phyloP scores from a whole-genome alignment of 108 stramenopile genomes.

The Nitzschia inconspicua region DNA sequence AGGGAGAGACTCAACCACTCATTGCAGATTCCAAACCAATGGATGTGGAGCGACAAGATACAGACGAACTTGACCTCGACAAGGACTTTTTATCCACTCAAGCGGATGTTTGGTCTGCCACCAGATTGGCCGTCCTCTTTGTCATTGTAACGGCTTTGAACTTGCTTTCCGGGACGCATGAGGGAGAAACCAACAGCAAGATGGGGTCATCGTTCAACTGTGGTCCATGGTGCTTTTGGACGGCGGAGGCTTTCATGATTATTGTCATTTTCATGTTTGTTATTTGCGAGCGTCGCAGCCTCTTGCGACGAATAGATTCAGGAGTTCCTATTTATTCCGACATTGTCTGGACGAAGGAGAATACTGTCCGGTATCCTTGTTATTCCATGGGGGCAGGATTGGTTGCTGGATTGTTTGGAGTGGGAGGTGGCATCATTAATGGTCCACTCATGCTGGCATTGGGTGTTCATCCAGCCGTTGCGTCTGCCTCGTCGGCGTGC shows the following conservation, averaged over 20 bases:
- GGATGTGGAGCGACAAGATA: too few species aligned
- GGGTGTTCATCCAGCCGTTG: slow-evolving; percentile 81
- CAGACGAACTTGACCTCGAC: too few species aligned
- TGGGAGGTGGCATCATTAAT: slow-evolving; percentile 89
- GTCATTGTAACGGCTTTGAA: too few species aligned
- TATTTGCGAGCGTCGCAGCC: not conserved
- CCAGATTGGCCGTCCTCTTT: too few species aligned
- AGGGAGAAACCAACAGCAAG: too few species aligned
- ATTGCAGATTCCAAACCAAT: too few species aligned
- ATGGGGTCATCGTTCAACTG: too few species aligned
- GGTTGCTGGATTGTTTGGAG: slow-evolving; percentile 89
- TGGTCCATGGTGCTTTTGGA: slow-evolving; percentile 64
- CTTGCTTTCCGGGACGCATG: too few species aligned
- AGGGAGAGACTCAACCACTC: too few species aligned
- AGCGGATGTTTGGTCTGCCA: too few species aligned
- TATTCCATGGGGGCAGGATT: slow-evolving; percentile 84
- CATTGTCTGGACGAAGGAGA: slow-evolving; percentile 66
- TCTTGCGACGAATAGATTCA: not conserved
- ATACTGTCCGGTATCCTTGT: slow-evolving; percentile 76
- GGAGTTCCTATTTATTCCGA: slow-evolving; percentile 58
- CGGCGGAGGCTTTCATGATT: not conserved
- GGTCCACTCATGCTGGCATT: slow-evolving; percentile 90
- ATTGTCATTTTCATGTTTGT: slow-evolving; percentile 2
- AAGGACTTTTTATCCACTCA: too few species aligned
- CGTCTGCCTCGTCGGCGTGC: slow-evolving; percentile 70